These are phyloP conservation scores for Fusarium chlamydosporum DNA, from an alignment of 2,329 filamentous ascomycete genomes.

Conservation along the genomic window DNA sequence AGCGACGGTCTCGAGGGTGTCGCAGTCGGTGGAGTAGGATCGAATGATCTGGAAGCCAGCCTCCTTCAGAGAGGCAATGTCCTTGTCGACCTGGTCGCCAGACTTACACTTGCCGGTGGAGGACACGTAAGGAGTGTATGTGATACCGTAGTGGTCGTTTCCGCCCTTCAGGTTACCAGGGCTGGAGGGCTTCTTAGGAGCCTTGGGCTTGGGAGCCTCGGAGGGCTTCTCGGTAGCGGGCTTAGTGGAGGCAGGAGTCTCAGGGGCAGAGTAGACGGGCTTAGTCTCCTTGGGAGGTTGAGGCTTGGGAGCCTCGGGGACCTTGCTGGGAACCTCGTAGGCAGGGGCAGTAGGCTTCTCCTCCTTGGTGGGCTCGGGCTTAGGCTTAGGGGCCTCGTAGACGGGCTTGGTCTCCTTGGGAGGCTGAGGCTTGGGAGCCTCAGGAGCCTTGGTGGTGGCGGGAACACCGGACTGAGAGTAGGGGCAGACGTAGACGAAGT, in stretches of 20 bases:
- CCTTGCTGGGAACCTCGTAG: slow-evolving; percentile 31
- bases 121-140: slow-evolving; percentile 81
- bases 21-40: slow-evolving; percentile 94
- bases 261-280: slow-evolving; percentile 25
- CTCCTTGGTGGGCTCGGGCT: slow-evolving; percentile 45
- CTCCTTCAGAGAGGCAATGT: slow-evolving; percentile 73
- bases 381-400: slow-evolving; percentile 39
- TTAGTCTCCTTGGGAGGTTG: slow-evolving; percentile 5
- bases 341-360: slow-evolving; percentile 28
- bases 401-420: slow-evolving; percentile 43
- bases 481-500: slow-evolving; percentile 79
- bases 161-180: slow-evolving; percentile 56
- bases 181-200: slow-evolving; percentile 45
- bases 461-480: slow-evolving; percentile 64
- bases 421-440: slow-evolving; percentile 41
- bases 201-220: slow-evolving; percentile 45
- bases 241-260: slow-evolving; percentile 27
- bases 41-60: slow-evolving; percentile 80
- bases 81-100: slow-evolving; percentile 67
- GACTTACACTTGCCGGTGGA: slow-evolving; percentile 74
- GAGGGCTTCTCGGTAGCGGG: slow-evolving; percentile 40
- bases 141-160: slow-evolving; percentile 77
- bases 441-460: slow-evolving; percentile 45
- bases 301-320: slow-evolving; percentile 24
- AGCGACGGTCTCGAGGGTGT: slow-evolving; percentile 82